These are phyloP conservation scores for Melanopsichium pennsylvanicum DNA, from an alignment of 1,284 basidiomycete species.

Conservation along the genomic window DNA sequence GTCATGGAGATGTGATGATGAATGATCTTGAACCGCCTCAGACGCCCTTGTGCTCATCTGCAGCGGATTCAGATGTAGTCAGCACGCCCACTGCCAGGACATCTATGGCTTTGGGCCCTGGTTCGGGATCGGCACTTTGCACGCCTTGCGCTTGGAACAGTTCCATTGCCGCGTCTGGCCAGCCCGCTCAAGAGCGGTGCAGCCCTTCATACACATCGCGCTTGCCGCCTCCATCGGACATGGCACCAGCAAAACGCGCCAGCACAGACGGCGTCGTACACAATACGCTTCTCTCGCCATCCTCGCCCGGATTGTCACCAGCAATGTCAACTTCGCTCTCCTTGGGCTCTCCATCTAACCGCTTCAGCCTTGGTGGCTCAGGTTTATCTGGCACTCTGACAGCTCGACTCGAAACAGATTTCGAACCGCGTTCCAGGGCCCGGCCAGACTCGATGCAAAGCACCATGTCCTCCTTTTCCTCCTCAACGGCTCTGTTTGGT, in stretches of 20 bases:
- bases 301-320: slow-evolving; percentile 3
- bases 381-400: slow-evolving; percentile 9
- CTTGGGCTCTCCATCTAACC: slow-evolving; percentile 11
- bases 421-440: background rate
- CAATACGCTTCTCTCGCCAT: slow-evolving; percentile 8
- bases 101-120: slow-evolving; percentile 1
- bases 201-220: slow-evolving; percentile 12
- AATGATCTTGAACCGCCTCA: slow-evolving; percentile 26
- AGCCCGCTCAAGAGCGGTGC: background rate
- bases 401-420: slow-evolving; percentile 6
- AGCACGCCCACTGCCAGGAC: slow-evolving; percentile 36
- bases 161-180: background rate
- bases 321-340: slow-evolving; percentile 33
- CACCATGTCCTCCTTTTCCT: slow-evolving; percentile 19
- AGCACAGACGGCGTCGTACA: background rate
- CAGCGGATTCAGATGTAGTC: slow-evolving; percentile 21
- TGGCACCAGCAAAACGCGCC: background rate
- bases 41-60: slow-evolving; percentile 29
- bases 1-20: slow-evolving; percentile 38
- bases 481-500: slow-evolving; percentile 34
- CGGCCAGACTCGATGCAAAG: slow-evolving; percentile 43
- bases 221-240: background rate
- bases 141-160: slow-evolving; percentile 20
- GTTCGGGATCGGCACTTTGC: slow-evolving; percentile 9
- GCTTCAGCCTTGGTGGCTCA: slow-evolving; percentile 26